Conservation (phyloP, 2,329 filamentous ascomycete genomes). For the Arthrobotrys musiformis region DNA sequence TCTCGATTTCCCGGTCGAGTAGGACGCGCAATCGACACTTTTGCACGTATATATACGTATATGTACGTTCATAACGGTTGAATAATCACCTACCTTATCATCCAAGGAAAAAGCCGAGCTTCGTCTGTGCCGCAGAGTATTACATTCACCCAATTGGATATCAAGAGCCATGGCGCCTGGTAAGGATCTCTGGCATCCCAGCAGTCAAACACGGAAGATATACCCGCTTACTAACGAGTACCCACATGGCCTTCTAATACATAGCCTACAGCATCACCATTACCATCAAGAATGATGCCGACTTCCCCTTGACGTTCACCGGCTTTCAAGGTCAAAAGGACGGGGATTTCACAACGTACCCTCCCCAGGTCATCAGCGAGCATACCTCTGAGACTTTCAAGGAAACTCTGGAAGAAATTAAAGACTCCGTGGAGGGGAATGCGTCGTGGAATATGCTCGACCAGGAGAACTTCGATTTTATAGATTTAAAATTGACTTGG, state of each 20-base stretch:
- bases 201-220: not conserved
- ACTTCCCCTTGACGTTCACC: constrained; percentile 35
- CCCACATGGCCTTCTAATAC: too few relatives aligned
- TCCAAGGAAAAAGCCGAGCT: not conserved
- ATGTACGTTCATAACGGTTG: not conserved
- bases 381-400: constrained; percentile 7
- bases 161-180: not conserved
- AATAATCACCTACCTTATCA: not conserved
- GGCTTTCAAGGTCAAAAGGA: constrained; percentile 19
- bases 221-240: not conserved
- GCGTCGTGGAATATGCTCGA: constrained; percentile 41
- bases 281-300: constrained; percentile 30
- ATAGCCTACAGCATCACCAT: constrained; percentile 32
- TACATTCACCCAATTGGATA: not conserved
- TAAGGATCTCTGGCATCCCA: constrained; percentile 5
- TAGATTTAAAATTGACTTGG: constrained; percentile 42
- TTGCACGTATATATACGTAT: not conserved
- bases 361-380: constrained; percentile 34
- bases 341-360: constrained; percentile 10
- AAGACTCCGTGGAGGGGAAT: constrained; percentile 10
- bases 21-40: not conserved
- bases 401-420: constrained; percentile 13
- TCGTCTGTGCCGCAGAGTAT: not conserved
- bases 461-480: constrained; percentile 25
- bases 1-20: not conserved